Evolutionary conservation across 139 green algal species (phyloP), one percentile per base, ranked within the genome.

Genomic region (Chlorella sp.): DNA sequence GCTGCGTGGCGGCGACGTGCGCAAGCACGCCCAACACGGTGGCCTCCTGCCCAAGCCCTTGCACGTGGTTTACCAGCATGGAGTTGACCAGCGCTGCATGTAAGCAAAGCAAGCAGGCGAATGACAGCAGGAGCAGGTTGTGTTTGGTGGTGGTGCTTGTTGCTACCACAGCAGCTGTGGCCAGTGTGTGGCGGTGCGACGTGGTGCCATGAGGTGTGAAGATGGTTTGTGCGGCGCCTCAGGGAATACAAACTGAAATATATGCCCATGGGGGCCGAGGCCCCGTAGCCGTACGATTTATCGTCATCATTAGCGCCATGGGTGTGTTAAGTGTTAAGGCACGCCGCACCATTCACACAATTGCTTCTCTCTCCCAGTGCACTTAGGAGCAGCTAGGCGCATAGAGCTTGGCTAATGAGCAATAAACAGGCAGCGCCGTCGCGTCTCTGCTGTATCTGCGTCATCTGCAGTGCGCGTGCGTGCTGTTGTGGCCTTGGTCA

Each of bases 211-310:
- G 5, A 65, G 27, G 14, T 62, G 61, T 27, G 31, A 31, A 31
- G 31, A 1, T 26, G 5, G 4, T 14, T 1, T 75, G 59, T 20
- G n/a, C 1, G 27, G 35, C 42, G 81, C 88, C 80, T 93, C 88
- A 93, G 88, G 84, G 88, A 93, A 93, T 93, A 93, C 88, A 93
- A 93, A 93, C 88, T 93, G 79, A 80, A 64, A 71, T 63, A 50
- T 31, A 51, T 49, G 70, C 63, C 34, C 29, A 62, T 31, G 65
- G 32, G 36, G 14, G 32, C 72, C 5, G 3, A 69, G 35, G 31
- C 5, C 10, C 62, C 59, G 67, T 85, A 67, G 68, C 70, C 32
- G 49, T 34, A 3, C 31, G 3, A 55, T 17, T 33, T 50, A 78
- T 31, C 66, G 71, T 76, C 80, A 74, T 33, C 36, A n/a, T n/a